These are phyloP conservation scores for Podospora appendiculata DNA, from an alignment of 495 filamentous ascomycete genomes.

Conservation along the genomic window DNA sequence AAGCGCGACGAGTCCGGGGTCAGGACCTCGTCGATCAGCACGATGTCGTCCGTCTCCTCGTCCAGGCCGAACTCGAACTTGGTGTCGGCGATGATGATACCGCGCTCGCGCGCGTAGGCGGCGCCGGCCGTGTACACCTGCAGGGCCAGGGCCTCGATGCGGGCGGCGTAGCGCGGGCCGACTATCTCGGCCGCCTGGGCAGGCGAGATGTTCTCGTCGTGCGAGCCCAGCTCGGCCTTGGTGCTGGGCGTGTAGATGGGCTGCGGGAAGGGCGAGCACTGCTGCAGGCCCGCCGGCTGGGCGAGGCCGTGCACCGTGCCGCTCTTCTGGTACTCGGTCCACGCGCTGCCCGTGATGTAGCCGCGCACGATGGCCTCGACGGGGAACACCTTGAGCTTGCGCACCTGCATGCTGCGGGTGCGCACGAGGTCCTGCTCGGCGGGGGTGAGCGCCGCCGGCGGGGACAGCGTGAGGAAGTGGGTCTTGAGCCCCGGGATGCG, in stretches of 20 bases:
- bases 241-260: conserved; percentile 86
- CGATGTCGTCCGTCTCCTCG: conserved; percentile 62
- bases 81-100: conserved; percentile 77
- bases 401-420: conserved; percentile 75
- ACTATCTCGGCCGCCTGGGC: conserved; percentile 61
- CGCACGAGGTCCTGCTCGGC: conserved; percentile 47
- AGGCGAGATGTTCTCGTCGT: conserved; percentile 88
- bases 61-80: conserved; percentile 62
- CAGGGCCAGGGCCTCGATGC: conserved; percentile 65
- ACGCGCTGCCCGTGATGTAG: conserved; percentile 90
- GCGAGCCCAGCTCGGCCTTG: conserved; percentile 74
- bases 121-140: conserved; percentile 65
- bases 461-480: conserved; percentile 66
- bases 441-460: conserved; percentile 43
- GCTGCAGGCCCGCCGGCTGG: conserved; percentile 57
- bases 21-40: conserved; percentile 86
- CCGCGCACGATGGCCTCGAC: conserved; percentile 83
- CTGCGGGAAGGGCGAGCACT: conserved; percentile 61
- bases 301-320: conserved; percentile 78
- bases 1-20: conserved; percentile 82
- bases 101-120: conserved; percentile 65
- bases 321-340: conserved; percentile 62
- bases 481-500: conserved; percentile 60
- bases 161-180: conserved; percentile 64
- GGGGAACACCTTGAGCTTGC: conserved; percentile 70